A percentile compares a stretch with the other conserved stretches of the same genome.
Evolutionary conservation across 2,329 filamentous ascomycete genomes (phyloP).

Genomic region (Cercospora berteroae): DNA sequence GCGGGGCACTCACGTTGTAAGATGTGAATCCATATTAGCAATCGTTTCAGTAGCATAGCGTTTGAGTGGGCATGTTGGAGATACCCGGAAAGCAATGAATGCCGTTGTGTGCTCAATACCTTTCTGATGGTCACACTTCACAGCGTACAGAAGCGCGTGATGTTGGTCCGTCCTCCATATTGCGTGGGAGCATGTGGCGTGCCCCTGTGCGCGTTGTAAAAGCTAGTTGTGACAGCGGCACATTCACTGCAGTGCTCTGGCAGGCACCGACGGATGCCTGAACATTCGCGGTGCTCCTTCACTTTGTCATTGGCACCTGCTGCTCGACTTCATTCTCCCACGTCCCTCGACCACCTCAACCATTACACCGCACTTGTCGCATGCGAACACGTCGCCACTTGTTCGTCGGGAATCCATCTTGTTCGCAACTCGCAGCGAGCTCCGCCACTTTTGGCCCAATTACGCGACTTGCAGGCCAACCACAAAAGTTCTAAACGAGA

Average conservation of each 20-base stretch:
- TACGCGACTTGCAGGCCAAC: background rate
- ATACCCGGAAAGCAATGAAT: conserved; percentile 4
- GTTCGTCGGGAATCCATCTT: background rate
- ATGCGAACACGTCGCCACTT: background rate
- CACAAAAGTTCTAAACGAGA: background rate
- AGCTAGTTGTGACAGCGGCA: background rate
- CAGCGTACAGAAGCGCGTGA: background rate
- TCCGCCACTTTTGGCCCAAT: background rate
- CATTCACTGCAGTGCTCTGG: background rate
- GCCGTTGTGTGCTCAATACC: background rate
- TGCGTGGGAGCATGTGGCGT: background rate
- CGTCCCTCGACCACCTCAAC: background rate
- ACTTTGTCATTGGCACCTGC: background rate
- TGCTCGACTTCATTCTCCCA: background rate
- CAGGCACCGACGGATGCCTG: background rate
- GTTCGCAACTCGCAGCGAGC: background rate
- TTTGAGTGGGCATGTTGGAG: background rate
- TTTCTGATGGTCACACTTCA: background rate
- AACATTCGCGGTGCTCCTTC: background rate
- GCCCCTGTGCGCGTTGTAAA: background rate
- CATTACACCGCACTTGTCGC: background rate
- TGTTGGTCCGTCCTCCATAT: background rate
- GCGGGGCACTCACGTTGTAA: background rate
- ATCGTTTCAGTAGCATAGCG: conserved; percentile 8
- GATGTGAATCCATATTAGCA: background rate